Base-by-base conservation (phyloP, 768 basidiomycete species). In the Naganishia onofrii region DNA sequence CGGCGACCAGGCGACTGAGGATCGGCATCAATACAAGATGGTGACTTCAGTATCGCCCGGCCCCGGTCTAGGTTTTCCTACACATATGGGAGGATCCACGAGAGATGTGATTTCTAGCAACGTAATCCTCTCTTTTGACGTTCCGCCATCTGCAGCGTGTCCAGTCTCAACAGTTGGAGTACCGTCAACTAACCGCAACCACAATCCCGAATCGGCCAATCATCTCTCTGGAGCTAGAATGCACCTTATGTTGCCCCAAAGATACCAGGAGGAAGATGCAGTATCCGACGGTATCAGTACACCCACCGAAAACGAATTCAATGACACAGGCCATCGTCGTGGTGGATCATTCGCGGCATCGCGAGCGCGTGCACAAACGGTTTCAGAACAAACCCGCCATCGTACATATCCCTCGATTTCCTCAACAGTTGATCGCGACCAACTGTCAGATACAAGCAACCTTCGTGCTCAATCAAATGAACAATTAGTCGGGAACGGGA, bases 221-320 rank as follows among this genome's bases (percentile, higher is more conserved):
- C 57, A 69, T 34, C 56, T 69, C 15, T 69, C 68, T 2, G 68
- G 56, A 0, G 68, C 68, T 13, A 69, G 68, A 46, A 34, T 63
- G 32, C 51, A 69, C 44, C 56, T 69, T 10, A 69, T 52, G 44
- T 46, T 69, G 15, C 68, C 68, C 1, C 19, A 51, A 66, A 51
- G 53, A 12, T 23, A 44, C 12, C 34, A 38, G 15, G 68, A 69
- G 42, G 57, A 51, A 34, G 32, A n/a, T 8, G 8, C 34, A 36
- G 23, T n/a, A 21, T 9, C 32, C 12, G 55, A 54, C 42, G 44
- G 36, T 15, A n/a, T 21, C 21, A 31, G 9, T 26, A 19, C 32
- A 31, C 21, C 26, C 0, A 28, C 53, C 19, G 55, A 26, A 23
- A 29, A 13, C 26, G 38, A 19, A 26, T n/a, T 28, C 2, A 17